Evolutionary conservation across 169 alveolate species (phyloP).

Genomic region (Eimeria sp.): DNA sequence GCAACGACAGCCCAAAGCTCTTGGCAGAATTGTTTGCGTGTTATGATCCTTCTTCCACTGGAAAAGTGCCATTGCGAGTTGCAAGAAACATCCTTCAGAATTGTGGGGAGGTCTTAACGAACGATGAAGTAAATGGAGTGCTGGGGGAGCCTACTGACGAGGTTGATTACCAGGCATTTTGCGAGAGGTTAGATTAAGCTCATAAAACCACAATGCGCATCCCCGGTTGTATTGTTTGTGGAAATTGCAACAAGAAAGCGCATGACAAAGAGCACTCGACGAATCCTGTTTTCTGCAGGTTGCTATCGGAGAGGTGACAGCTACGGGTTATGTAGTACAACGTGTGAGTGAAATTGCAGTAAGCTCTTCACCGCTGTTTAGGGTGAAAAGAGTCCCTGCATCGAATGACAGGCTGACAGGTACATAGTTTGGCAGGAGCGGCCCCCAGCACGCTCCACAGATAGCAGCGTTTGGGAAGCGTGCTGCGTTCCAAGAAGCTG

Average conservation of each 20-base stretch:
- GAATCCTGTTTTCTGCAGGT: background rate
- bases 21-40: slow-evolving; percentile 46
- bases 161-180: slow-evolving; percentile 41
- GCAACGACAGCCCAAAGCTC: slow-evolving; percentile 59
- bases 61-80: slow-evolving; percentile 57
- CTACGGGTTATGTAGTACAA: background rate
- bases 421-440: background rate
- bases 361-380: background rate
- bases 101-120: slow-evolving; percentile 49
- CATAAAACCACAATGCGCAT: background rate
- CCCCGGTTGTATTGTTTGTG: background rate
- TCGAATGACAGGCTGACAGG: background rate
- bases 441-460: background rate
- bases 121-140: slow-evolving; percentile 35
- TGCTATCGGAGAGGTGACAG: slow-evolving; percentile 36
- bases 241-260: background rate
- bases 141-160: slow-evolving; percentile 40
- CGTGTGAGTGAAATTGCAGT: background rate
- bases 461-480: background rate
- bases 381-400: background rate
- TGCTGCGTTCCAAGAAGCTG: background rate
- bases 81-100: slow-evolving; percentile 52
- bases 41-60: slow-evolving; percentile 44
- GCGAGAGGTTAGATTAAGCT: slow-evolving; percentile 39
- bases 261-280: background rate